Evolutionary conservation across 257 asterid species (phyloP).

Genomic region (Solanum megistacrolobum): DNA sequence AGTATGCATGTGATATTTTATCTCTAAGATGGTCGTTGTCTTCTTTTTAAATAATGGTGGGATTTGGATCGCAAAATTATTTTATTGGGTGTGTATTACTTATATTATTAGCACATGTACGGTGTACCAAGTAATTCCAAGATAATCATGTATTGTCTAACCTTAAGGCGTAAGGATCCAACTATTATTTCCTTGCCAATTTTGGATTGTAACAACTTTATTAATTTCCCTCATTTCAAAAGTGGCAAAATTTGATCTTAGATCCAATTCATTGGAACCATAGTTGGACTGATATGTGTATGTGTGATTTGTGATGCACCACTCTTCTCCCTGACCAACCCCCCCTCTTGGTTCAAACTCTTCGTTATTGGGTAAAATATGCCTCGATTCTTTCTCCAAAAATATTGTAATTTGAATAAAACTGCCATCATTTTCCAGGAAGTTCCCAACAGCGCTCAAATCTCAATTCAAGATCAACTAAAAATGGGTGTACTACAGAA

Average conservation of each 20-base stretch:
- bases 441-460: neutral
- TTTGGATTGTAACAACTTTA: neutral
- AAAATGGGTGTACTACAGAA: neutral
- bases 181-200: neutral
- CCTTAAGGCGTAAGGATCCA: neutral
- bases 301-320: neutral
- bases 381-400: neutral
- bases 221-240: neutral
- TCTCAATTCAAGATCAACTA: neutral
- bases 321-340: neutral
- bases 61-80: neutral
- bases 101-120: neutral
- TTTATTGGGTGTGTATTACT: neutral
- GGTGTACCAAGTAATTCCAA: neutral
- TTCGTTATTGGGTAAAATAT: neutral
- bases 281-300: neutral
- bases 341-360: neutral
- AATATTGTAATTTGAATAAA: too few species aligned
- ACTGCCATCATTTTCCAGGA: neutral
- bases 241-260: neutral
- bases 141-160: neutral
- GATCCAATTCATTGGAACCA: neutral
- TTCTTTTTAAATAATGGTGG: neutral
- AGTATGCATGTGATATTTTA: neutral
- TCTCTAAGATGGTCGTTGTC: neutral